Evolutionary conservation across 352 stramenopile genomes (phyloP).

Genomic region (Elongisporangium undulatum): DNA sequence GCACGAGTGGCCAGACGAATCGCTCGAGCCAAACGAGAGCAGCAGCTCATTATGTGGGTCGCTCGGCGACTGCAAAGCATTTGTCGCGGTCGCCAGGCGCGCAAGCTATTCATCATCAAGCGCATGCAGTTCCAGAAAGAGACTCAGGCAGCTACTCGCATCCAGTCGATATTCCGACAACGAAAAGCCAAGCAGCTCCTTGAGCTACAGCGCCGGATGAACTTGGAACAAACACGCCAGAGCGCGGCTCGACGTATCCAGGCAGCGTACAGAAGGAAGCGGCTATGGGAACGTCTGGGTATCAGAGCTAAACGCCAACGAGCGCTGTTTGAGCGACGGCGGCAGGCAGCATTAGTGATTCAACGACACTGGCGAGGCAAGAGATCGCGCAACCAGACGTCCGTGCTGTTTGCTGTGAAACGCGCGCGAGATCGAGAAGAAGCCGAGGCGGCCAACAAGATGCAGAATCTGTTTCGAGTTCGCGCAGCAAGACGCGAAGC

Average conservation of each 20-base stretch:
- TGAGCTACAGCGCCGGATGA: neutral
- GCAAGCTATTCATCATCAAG: constrained; percentile 33
- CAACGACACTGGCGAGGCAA: constrained; percentile 76
- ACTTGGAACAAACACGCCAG: neutral
- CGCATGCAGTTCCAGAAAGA: constrained; percentile 49
- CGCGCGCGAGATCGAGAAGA: constrained; percentile 22
- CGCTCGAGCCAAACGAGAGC: constrained; percentile 37
- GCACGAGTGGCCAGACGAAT: constrained; percentile 38
- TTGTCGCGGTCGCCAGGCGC: constrained; percentile 53
- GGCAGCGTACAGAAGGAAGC: constrained; percentile 36
- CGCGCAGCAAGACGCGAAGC: constrained; percentile 36
- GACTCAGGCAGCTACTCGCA: constrained; percentile 43
- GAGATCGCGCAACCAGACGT: constrained; percentile 21
- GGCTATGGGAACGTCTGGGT: constrained; percentile 23
- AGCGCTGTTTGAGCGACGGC: constrained; percentile 6
- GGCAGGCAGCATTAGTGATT: constrained; percentile 41
- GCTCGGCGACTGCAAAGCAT: constrained; percentile 58
- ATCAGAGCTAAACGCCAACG: constrained; percentile 10
- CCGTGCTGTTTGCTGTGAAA: constrained; percentile 24
- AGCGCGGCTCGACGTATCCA: constrained; percentile 32
- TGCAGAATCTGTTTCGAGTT: constrained; percentile 56
- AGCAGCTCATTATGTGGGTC: constrained; percentile 46
- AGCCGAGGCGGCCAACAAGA: constrained; percentile 41
- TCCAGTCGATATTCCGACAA: constrained; percentile 54
- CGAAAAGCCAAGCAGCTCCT: constrained; percentile 11